phyloP scores from a whole-genome alignment of 2,329 filamentous ascomycete species.

The Uncinocarpus reesii region DNA sequence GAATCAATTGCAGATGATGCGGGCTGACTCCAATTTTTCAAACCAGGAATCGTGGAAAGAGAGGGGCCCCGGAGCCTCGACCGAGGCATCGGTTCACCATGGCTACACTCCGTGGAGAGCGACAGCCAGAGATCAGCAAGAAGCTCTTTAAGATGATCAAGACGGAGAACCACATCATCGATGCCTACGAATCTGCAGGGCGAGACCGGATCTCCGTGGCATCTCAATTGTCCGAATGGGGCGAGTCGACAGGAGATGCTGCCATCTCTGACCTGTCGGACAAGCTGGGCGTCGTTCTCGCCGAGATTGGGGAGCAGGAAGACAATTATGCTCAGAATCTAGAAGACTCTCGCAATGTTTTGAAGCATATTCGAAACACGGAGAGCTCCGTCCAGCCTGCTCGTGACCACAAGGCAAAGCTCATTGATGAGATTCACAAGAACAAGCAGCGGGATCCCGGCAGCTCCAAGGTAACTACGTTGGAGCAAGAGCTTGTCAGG shows the following conservation, averaged over 20 bases:
- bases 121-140: constrained; percentile 80
- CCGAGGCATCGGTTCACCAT: constrained; percentile 68
- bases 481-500: constrained; percentile 93
- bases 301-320: constrained; percentile 90
- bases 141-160: constrained; percentile 90
- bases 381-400: constrained; percentile 92
- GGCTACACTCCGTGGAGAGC: constrained; percentile 70
- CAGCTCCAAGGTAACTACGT: constrained; percentile 65
- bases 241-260: constrained; percentile 80
- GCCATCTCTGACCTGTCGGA: constrained; percentile 81
- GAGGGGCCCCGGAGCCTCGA: constrained; percentile 28
- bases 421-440: constrained; percentile 83
- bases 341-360: constrained; percentile 68
- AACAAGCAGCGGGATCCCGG: constrained; percentile 87
- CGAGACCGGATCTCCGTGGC: constrained; percentile 78
- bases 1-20: not conserved
- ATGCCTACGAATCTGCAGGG: constrained; percentile 71
- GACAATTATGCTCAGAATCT: constrained; percentile 75
- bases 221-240: constrained; percentile 90
- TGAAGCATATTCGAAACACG: constrained; percentile 92
- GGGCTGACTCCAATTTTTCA: not conserved
- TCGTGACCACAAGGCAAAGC: constrained; percentile 75
- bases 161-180: constrained; percentile 79
- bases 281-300: constrained; percentile 86
- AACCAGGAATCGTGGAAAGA: constrained; percentile 33